phyloP scores from a whole-genome alignment of 345 rosid species.

The Eucalyptus microcorys region DNA sequence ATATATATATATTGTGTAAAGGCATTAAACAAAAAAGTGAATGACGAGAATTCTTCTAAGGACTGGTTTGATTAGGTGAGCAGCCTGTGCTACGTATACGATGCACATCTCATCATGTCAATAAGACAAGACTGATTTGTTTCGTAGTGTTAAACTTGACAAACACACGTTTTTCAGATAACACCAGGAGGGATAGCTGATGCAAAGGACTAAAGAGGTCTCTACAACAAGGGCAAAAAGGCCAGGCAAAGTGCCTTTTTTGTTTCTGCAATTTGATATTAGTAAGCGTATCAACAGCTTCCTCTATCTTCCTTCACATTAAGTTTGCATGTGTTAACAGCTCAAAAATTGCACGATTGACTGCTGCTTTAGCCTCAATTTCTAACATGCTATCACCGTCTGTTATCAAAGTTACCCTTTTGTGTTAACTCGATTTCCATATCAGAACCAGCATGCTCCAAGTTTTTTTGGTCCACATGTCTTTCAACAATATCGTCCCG shows the following conservation, averaged over 20 bases:
- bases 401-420: too few species aligned
- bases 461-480: too few species aligned
- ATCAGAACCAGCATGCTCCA: too few species aligned
- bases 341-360: too few species aligned
- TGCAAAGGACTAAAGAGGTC: conserved; percentile 50
- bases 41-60: neutral
- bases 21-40: neutral
- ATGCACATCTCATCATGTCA: neutral
- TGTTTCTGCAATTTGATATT: neutral
- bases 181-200: conserved; percentile 88
- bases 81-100: neutral
- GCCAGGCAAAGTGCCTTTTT: neutral
- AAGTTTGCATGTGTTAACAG: too few species aligned
- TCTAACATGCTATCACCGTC: too few species aligned
- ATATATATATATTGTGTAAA: neutral
- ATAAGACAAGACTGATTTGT: neutral
- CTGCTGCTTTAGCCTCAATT: too few species aligned
- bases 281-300: neutral
- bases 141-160: neutral
- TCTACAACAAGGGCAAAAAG: neutral
- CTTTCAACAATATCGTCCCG: too few species aligned
- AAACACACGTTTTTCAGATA: neutral
- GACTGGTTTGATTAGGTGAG: neutral
- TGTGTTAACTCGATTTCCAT: too few species aligned
- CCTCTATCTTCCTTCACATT: neutral